Percentiles rank a stretch among this genome's conserved stretches.
Conservation (phyloP, 768 basidiomycete species). For the Fomitopsis serialis region DNA sequence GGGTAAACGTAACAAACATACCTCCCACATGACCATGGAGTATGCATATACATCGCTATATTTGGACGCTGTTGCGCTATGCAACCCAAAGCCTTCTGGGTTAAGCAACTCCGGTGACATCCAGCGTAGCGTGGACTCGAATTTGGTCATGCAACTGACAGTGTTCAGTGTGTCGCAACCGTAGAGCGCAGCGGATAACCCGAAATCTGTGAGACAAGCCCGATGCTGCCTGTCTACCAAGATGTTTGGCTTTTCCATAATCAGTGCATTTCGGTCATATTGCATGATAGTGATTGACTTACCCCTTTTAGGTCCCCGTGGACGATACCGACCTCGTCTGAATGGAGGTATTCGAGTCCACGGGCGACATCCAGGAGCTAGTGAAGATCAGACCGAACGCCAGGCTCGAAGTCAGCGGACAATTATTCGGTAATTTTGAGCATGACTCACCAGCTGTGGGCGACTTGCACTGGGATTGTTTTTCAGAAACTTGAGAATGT, state of each 20-base stretch:
- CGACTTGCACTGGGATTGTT: background rate
- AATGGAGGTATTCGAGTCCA: conserved; percentile 19
- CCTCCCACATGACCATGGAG: conserved; percentile 12
- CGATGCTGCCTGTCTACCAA: conserved; percentile 14
- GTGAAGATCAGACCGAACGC: background rate
- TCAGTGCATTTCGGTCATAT: background rate
- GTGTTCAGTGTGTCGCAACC: conserved; percentile 8
- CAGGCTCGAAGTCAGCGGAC: background rate
- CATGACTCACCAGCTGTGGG: background rate
- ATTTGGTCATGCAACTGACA: background rate
- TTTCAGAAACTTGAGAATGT: conserved; percentile 4
- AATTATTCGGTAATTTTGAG: background rate
- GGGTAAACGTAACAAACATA: background rate
- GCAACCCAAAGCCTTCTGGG: background rate
- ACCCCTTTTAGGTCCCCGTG: conserved; percentile 22
- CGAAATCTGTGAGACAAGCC: conserved; percentile 20
- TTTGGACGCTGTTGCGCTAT: conserved; percentile 1
- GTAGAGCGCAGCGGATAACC: conserved; percentile 12
- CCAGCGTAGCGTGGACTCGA: conserved; percentile 12
- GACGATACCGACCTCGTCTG: conserved; percentile 9
- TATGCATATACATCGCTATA: conserved; percentile 17
- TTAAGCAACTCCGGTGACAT: conserved; percentile 18
- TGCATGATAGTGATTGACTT: conserved; percentile 1
- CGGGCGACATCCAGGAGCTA: conserved; percentile 15
- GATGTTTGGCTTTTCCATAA: conserved; percentile 16